A percentile compares a stretch with the other conserved stretches of the same genome.
Evolutionary conservation across 345 rosid species (phyloP).

Genomic region (Gossypium australe): DNA sequence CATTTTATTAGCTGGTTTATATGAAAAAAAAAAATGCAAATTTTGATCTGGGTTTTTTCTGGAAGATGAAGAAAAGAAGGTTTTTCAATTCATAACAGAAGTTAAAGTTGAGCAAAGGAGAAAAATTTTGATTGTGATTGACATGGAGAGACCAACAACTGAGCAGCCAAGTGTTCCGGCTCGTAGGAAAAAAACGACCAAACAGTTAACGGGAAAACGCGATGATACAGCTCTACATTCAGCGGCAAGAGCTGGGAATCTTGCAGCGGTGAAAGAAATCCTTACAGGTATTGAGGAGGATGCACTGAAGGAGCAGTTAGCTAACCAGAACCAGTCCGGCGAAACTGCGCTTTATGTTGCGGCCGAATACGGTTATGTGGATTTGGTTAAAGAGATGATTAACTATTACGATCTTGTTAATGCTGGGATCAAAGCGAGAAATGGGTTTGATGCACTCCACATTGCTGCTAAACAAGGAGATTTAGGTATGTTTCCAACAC

Average conservation of each 20-base stretch:
- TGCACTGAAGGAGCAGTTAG: constrained; percentile 46
- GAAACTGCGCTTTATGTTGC: constrained; percentile 96
- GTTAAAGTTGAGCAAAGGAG: not conserved
- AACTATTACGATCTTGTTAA: constrained; percentile 61
- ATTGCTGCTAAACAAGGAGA: constrained; percentile 96
- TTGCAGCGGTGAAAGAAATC: constrained; percentile 42
- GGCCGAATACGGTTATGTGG: constrained; percentile 77
- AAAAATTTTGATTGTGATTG: constrained; percentile 8
- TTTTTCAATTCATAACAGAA: not conserved
- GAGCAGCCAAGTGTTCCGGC: constrained; percentile 16
- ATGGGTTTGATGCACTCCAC: constrained; percentile 93
- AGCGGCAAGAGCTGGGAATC: constrained; percentile 70
- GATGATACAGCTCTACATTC: constrained; percentile 77
- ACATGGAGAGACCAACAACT: constrained; percentile 20
- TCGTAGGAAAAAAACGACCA: constrained; percentile 70
- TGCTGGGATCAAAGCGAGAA: constrained; percentile 85
- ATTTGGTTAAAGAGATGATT: constrained; percentile 75
- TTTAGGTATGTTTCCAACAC: constrained; percentile 40
- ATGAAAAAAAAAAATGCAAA: constrained; percentile 16
- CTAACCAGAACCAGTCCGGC: constrained; percentile 79
- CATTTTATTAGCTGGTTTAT: not conserved
- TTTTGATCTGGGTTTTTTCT: constrained; percentile 38
- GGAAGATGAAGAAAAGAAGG: constrained; percentile 17
- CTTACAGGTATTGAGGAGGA: constrained; percentile 35
- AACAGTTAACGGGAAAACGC: constrained; percentile 82